These are phyloP conservation scores for Irpex sp. DNA, from an alignment of 1,284 basidiomycete species.

Conservation along the genomic window DNA sequence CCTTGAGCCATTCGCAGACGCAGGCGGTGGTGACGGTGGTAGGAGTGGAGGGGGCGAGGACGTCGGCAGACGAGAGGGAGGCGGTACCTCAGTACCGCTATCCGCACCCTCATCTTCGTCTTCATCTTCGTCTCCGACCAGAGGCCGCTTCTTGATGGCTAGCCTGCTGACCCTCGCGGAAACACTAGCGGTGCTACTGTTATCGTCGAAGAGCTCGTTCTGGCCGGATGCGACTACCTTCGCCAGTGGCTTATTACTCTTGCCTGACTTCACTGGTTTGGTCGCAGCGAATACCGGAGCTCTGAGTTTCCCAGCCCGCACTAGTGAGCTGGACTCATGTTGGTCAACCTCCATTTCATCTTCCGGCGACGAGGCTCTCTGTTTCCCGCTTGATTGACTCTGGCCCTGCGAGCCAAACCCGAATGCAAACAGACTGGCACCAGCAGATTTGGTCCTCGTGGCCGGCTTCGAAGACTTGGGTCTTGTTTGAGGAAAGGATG, in stretches of 20 bases:
- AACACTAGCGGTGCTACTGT: not conserved
- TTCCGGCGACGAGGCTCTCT: constrained; percentile 24
- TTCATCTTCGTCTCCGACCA: constrained; percentile 16
- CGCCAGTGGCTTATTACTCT: constrained; percentile 10
- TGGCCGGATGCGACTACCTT: constrained; percentile 26
- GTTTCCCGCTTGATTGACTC: constrained; percentile 18
- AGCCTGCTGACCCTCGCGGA: not conserved
- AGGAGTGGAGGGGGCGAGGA: constrained; percentile 19
- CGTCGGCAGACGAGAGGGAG: not conserved
- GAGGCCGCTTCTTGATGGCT: constrained; percentile 21
- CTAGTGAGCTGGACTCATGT: constrained; percentile 19
- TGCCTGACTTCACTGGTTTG: constrained; percentile 15
- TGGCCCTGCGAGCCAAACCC: not conserved
- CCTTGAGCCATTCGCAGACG: constrained; percentile 26
- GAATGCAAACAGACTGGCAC: constrained; percentile 16
- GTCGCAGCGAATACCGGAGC: constrained; percentile 4
- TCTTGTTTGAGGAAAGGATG: constrained; percentile 8
- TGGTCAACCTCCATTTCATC: constrained; percentile 17
- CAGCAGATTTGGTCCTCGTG: constrained; percentile 18
- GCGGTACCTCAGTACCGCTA: no score
- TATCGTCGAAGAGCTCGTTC: constrained; percentile 24
- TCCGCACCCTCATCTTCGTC: not conserved
- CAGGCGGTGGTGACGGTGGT: constrained; percentile 64
- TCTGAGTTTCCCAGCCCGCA: constrained; percentile 17
- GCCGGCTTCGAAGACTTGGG: constrained; percentile 9